Evolutionary conservation across 371 early-diverging fungal species (phyloP), one percentile per base, ranked within the genome.

Genomic region (Furculomyces boomerangus): DNA sequence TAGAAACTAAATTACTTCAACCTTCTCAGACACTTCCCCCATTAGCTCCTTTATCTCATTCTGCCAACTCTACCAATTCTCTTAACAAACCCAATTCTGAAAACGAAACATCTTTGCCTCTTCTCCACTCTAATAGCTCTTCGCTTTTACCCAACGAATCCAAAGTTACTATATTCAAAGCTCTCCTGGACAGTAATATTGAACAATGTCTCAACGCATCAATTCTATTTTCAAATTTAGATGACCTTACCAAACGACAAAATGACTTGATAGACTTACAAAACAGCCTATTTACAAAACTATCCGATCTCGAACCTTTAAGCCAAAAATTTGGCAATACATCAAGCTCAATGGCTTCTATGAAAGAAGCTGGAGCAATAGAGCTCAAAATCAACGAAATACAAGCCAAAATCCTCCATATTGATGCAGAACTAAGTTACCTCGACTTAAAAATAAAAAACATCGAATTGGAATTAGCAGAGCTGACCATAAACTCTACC

Each of bases 371-470:
- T 2, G 55, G 27, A 28, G 16, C 22, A 26, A 32, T 48, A 10
- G 45, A 47, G 13, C 30, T 44, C 13, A 50, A 57, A 53, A 58
- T 57, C 55, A 50, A 56, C 35, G 40, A 54, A 18, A 56, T 57
- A 2, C 58, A 88, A 56, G 88, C 88, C 43, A 80, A 87, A 8
- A 73, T 93, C 37, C 81, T 81, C 30, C 74, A 83, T 50, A 80
- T 91, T 37, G 88, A 86, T 48, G 80, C 87, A 5, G 91, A 90
- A 60, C 77, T 91, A 24, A 68, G 80, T 5, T 84, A 80, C 59
- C 61, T 84, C 25, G 76, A 81, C 28, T 78, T 81, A 37, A 74
- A 80, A 45, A 77, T 87, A 49, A 74, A 75, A 18, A 78, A 78
- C 10, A 59, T 82, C 27, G 82, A 85, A 59, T 76, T 79, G 7